A percentile compares a stretch with the other conserved stretches of the same genome.
Conservation (phyloP, 2,329 filamentous ascomycete genomes). For the Colletotrichum gigasporum region DNA sequence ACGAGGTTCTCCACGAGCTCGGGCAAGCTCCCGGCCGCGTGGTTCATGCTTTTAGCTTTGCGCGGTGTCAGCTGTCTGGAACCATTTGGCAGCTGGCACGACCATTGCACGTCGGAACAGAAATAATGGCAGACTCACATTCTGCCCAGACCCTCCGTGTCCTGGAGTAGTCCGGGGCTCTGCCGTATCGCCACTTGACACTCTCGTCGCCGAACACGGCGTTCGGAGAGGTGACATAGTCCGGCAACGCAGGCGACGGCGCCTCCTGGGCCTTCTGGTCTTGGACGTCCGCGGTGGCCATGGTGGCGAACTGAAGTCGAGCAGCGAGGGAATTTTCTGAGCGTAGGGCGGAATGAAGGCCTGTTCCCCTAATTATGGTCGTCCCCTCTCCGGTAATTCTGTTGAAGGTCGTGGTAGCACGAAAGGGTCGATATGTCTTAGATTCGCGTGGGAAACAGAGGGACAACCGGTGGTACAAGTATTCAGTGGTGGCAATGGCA, state of each 20-base stretch:
- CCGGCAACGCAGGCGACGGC: not conserved
- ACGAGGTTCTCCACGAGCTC: conserved; percentile 74
- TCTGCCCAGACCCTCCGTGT: conserved; percentile 67
- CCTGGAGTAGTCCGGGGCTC: conserved; percentile 68
- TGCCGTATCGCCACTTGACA: conserved; percentile 25
- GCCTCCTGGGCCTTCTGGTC: conserved; percentile 4
- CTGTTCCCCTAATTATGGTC: conserved; percentile 10
- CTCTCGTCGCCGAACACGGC: conserved; percentile 23
- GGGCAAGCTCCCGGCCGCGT: conserved; percentile 64
- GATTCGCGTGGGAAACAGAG: conserved; percentile 9
- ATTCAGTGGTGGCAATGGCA: conserved; percentile 1
- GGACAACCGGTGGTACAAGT: conserved; percentile 17
- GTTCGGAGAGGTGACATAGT: conserved; percentile 25
- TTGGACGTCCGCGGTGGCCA: conserved; percentile 18
- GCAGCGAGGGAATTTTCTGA: not conserved
- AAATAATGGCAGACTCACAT: conserved; percentile 56
- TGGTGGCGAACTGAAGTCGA: not conserved
- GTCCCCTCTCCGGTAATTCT: not conserved
- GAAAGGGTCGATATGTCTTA: conserved; percentile 13
- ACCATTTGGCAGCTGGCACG: no score
- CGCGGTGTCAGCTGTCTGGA: not conserved
- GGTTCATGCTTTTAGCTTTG: conserved; percentile 66
- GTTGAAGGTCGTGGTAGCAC: not conserved
- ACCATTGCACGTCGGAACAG: no score
- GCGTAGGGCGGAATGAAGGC: not conserved